Conservation (phyloP, 2,329 filamentous ascomycete species). For the Colletotrichum sansevieriae region DNA sequence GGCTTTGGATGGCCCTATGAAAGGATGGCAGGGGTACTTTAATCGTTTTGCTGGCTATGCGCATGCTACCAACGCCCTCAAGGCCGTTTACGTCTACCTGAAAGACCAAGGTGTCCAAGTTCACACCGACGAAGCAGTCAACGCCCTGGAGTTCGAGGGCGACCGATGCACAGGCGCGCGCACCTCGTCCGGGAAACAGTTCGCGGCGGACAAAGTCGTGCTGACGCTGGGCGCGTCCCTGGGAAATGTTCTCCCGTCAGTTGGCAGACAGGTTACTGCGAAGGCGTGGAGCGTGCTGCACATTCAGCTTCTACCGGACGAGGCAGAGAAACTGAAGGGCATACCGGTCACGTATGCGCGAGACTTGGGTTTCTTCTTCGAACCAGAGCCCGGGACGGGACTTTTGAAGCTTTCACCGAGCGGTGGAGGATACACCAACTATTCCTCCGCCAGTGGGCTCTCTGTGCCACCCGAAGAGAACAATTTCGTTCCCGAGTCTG, state of each 20-base stretch:
- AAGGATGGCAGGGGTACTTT: slow-evolving; percentile 70
- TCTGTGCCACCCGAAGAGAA: slow-evolving; percentile 57
- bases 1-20: slow-evolving; percentile 61
- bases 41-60: slow-evolving; percentile 70
- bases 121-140: too few species aligned
- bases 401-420: slow-evolving; percentile 71
- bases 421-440: slow-evolving; percentile 68
- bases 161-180: slow-evolving; percentile 45
- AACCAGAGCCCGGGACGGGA: slow-evolving; percentile 69
- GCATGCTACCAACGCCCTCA: slow-evolving; percentile 65
- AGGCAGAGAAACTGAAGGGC: slow-evolving; percentile 64
- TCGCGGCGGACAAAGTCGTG: slow-evolving; percentile 42
- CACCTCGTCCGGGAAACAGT: slow-evolving; percentile 44
- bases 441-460: slow-evolving; percentile 45
- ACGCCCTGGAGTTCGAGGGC: too few species aligned
- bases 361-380: slow-evolving; percentile 75
- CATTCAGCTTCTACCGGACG: slow-evolving; percentile 66
- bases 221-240: not conserved
- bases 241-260: too few species aligned
- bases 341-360: slow-evolving; percentile 72
- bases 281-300: slow-evolving; percentile 68
- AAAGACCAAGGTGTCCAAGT: too few species aligned
- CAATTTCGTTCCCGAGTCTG: slow-evolving; percentile 64
- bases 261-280: too few species aligned
- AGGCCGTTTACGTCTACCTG: slow-evolving; percentile 53